These are phyloP conservation scores for Salvia hispanica DNA, from an alignment of 257 asterid species.

Conservation along the genomic window DNA sequence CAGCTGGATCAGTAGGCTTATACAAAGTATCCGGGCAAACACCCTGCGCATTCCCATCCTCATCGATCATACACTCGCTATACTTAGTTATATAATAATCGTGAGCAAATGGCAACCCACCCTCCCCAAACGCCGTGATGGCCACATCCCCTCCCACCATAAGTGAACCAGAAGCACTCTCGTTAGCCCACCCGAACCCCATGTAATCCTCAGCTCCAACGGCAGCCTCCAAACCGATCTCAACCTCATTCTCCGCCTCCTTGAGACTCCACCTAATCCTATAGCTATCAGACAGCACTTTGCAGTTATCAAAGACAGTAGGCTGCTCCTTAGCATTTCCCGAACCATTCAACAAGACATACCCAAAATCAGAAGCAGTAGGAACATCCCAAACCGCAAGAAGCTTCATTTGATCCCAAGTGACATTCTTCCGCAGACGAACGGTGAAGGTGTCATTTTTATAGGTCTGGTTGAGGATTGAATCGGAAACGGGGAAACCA, in stretches of 20 bases:
- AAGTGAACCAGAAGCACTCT: constrained; percentile 57
- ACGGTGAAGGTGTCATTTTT: constrained; percentile 71
- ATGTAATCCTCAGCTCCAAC: constrained; percentile 64
- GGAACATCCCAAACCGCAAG: constrained; percentile 84
- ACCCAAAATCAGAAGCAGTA: constrained; percentile 90
- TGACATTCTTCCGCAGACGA: constrained; percentile 58
- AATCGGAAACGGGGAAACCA: constrained; percentile 75
- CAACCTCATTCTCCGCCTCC: constrained; percentile 48
- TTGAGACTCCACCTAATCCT: constrained; percentile 80
- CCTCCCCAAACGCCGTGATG: constrained; percentile 76
- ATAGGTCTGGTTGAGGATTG: constrained; percentile 61
- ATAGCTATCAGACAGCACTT: constrained; percentile 59
- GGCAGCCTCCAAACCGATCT: constrained; percentile 90
- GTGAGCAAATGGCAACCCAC: constrained; percentile 74
- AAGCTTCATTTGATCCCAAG: constrained; percentile 80
- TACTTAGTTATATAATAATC: constrained; percentile 80
- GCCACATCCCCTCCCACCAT: constrained; percentile 93
- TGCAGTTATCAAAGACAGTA: constrained; percentile 76
- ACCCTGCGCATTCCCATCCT: constrained; percentile 68
- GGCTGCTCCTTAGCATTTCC: constrained; percentile 40
- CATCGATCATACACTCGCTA: constrained; percentile 71
- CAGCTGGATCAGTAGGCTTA: constrained; percentile 46
- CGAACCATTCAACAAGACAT: constrained; percentile 53
- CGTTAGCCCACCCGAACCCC: constrained; percentile 98
- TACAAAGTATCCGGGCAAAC: constrained; percentile 85